Evolutionary conservation across 2,329 filamentous ascomycete genomes (phyloP).

Genomic region (Paracoccidioides brasiliensis): DNA sequence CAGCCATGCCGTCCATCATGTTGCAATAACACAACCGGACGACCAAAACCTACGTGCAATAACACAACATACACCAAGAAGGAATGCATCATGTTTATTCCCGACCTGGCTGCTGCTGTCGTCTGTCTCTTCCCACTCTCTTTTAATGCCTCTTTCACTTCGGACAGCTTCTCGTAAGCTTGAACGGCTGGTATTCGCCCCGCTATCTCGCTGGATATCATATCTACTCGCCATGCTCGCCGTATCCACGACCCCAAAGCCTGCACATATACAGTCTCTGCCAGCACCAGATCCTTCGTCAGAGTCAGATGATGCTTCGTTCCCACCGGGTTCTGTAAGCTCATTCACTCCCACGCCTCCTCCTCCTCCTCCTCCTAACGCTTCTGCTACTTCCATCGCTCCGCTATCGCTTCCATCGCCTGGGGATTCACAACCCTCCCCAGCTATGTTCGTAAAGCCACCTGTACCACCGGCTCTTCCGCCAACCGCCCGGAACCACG

Average conservation of each 20-base stretch:
- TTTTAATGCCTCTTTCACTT: not conserved
- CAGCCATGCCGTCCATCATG: not conserved
- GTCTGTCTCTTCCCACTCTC: not conserved
- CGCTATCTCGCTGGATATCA: not conserved
- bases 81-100: not conserved
- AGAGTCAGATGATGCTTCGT: not conserved
- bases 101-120: not conserved
- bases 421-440: not conserved
- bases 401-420: not conserved
- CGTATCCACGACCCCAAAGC: not conserved
- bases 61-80: not conserved
- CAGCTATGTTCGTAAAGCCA: not conserved
- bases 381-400: not conserved
- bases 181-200: not conserved
- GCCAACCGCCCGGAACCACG: not conserved
- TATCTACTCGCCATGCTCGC: conserved; percentile 4
- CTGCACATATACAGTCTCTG: conserved; percentile 1
- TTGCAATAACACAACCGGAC: conserved; percentile 6
- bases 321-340: not conserved
- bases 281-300: not conserved
- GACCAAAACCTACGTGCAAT: conserved; percentile 6
- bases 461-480: not conserved
- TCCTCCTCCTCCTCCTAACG: not conserved
- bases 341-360: not conserved
- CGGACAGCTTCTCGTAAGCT: not conserved